Base-by-base conservation (phyloP, 1,284 basidiomycete genomes). In the Ceratobasidium sp. region DNA sequence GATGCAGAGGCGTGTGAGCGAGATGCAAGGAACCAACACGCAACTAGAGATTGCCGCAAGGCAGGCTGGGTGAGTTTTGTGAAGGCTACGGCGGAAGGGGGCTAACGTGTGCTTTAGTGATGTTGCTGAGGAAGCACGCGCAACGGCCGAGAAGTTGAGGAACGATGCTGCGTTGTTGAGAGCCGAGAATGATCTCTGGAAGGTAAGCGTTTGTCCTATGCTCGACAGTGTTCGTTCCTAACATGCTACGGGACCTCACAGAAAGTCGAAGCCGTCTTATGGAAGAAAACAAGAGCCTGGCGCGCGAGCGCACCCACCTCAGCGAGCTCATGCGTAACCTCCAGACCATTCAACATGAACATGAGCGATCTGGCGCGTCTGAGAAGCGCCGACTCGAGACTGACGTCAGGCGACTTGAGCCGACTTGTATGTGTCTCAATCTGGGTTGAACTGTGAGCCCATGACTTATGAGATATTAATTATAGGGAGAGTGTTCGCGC, bases 181-280 rank as follows among this genome's bases (percentile, higher is more conserved):
- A 32, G 93, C 94, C 0, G 96, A 98, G 83, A 94, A 93, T 82
- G 90, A 89, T 75, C 91, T 95, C 47, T 94, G 91, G 90, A 91
- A 92, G 87, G 93, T 92, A 62, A 87, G 77, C 1, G 20, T 56
- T 10, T 2, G 22, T 42, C 57, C 7, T 32, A 32, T 13, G 25
- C 34, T 34, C 69, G 17, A 65, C 58, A 71, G 38, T 25, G 7
- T 29, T 27, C 25, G 42, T 25, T 55, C 7, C 54, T 57, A 25
- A 58, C 42, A 73, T 42, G 29, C 45, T 62, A 65, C 68, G 64
- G 32, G 13, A 42, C 45, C 8, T 15, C 52, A 6, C 68, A 82
- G 92, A 87, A 86, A 72, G 84, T 91, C 15, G 91, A 96, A 83
- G 76, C 75, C 87, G 94, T 15, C 82, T 98, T 20, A 84, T 91